These are phyloP conservation scores for Boletus fagicola DNA, from an alignment of 768 basidiomycete species.

Conservation along the genomic window DNA sequence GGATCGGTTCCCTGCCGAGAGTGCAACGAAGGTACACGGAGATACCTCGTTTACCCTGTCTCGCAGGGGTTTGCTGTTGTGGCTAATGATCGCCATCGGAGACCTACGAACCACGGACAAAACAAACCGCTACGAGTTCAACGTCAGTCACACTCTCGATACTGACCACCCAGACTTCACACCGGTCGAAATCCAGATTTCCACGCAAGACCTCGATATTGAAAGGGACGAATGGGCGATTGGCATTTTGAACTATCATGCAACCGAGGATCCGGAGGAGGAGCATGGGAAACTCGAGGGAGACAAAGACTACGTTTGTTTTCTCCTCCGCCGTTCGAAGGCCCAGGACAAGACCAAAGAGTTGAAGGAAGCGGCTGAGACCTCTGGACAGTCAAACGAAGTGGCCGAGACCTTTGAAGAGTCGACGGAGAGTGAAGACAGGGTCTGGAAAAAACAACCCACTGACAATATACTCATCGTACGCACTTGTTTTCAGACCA, in stretches of 20 bases:
- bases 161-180: neutral
- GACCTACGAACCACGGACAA: neutral
- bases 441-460: neutral
- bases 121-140: neutral
- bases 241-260: neutral
- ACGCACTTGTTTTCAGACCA: neutral
- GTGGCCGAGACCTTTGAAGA: neutral
- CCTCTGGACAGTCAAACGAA: neutral
- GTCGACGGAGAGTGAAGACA: neutral
- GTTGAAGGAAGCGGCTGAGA: neutral
- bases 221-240: neutral
- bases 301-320: neutral
- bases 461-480: neutral
- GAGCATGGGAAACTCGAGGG: neutral
- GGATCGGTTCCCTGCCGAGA: conserved; percentile 7
- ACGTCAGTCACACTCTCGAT: neutral
- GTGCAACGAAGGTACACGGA: conserved; percentile 6
- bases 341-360: neutral
- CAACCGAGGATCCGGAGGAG: neutral
- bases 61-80: conserved; percentile 16
- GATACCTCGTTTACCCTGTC: conserved; percentile 15
- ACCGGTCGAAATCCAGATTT: neutral
- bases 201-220: no score
- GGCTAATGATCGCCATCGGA: conserved; percentile 12
- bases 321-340: neutral